Conservation (phyloP, 2,329 filamentous ascomycete genomes). For the Diplodia scrobiculata region DNA sequence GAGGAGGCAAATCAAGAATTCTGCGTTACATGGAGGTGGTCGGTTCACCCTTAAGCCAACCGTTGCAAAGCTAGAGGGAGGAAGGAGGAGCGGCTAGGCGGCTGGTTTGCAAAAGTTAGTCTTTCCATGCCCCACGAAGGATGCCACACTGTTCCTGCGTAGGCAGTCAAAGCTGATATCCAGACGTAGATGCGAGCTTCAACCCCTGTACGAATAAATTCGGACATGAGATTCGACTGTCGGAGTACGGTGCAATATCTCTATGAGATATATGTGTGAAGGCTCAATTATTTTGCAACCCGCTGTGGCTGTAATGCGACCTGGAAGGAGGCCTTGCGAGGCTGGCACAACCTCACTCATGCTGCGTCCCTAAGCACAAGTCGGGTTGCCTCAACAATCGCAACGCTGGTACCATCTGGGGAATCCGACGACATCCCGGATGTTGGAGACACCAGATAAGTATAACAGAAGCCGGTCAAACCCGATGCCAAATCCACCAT, state of each 20-base stretch:
- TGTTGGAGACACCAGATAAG: conserved; percentile 75
- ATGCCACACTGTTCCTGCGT: too few species aligned
- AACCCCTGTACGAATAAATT: too few species aligned
- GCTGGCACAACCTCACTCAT: not conserved
- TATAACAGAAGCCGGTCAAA: conserved; percentile 87
- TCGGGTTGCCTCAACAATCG: conserved; percentile 48
- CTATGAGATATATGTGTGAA: too few species aligned
- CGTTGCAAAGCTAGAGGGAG: not conserved
- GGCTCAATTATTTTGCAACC: too few species aligned
- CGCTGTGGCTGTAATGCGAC: not conserved
- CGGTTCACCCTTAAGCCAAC: not conserved
- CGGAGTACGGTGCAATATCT: too few species aligned
- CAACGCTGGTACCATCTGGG: conserved; percentile 68
- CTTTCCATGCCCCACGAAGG: too few species aligned
- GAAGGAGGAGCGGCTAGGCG: not conserved
- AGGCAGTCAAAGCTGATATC: too few species aligned
- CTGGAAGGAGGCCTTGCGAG: not conserved
- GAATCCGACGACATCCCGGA: conserved; percentile 84
- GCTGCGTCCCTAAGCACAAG: not conserved
- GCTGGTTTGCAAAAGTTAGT: too few species aligned
- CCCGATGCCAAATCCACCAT: conserved; percentile 87
- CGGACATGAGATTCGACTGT: too few species aligned
- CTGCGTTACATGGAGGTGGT: conserved; percentile 5
- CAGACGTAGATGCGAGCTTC: too few species aligned
- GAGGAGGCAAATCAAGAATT: conserved; percentile 6